These are phyloP conservation scores for Boehmeria nivea DNA, from an alignment of 306 rosid genomes.

Conservation along the genomic window DNA sequence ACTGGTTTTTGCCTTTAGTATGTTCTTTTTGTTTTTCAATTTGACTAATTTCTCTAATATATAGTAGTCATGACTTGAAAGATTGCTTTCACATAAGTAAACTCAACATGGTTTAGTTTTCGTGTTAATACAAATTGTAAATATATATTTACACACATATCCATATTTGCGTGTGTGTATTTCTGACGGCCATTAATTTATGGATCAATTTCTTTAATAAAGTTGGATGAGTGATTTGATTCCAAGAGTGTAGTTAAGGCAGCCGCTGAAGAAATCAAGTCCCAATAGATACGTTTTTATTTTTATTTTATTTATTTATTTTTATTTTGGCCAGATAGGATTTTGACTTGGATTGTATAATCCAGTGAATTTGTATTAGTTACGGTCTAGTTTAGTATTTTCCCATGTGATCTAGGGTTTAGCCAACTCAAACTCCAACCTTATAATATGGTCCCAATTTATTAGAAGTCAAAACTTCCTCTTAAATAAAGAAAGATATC, in stretches of 20 bases:
- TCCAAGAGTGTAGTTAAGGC: constrained; percentile 14
- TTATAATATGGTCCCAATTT: no score
- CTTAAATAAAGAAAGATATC: no score
- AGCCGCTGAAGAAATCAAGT: background rate
- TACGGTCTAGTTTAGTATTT: background rate
- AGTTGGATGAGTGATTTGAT: constrained; percentile 2
- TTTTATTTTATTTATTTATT: background rate
- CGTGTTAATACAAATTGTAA: no score
- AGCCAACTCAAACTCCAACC: no score
- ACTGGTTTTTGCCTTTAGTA: constrained; percentile 12
- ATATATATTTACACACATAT: background rate
- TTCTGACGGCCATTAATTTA: background rate
- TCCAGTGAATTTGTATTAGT: background rate
- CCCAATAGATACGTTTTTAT: background rate
- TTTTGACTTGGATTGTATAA: background rate
- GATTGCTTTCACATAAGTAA: no score
- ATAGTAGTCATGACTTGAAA: background rate
- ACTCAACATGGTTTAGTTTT: no score
- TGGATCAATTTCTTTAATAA: constrained; percentile 7
- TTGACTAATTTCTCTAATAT: background rate
- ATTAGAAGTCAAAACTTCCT: no score
- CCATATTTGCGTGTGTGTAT: background rate
- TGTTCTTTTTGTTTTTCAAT: background rate
- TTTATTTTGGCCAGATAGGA: background rate
- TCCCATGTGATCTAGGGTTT: background rate